Conservation (phyloP, 306 rosid species). For the Cicer pinnatifidum region DNA sequence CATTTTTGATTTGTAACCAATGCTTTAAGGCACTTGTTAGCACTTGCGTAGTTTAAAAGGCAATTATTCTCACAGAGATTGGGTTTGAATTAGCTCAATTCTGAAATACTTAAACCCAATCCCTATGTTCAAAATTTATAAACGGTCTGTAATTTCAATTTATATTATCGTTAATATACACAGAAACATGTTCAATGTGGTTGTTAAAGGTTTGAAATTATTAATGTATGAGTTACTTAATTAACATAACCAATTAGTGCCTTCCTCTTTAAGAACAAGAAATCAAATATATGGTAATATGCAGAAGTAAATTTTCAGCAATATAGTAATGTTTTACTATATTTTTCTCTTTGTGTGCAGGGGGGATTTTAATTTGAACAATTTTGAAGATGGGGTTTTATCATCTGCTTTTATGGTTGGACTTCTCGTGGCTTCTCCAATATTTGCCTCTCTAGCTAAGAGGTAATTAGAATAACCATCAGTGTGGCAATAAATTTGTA, state of each 20-base stretch:
- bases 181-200: constrained; percentile 12
- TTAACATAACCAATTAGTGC: neutral
- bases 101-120: constrained; percentile 20
- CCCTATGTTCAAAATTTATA: neutral
- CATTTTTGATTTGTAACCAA: too few species aligned
- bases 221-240: neutral
- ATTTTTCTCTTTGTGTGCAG: constrained; percentile 45
- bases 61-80: constrained; percentile 12
- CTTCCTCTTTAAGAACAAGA: constrained; percentile 4
- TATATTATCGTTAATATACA: neutral
- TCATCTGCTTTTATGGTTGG: constrained; percentile 84
- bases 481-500: constrained; percentile 9
- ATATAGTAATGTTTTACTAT: constrained; percentile 2
- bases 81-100: neutral
- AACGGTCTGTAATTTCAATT: constrained; percentile 1
- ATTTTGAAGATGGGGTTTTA: constrained; percentile 70
- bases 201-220: neutral
- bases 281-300: constrained; percentile 3
- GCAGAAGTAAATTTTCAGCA: constrained; percentile 32
- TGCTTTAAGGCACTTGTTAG: too few species aligned
- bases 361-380: constrained; percentile 67
- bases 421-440: constrained; percentile 72
- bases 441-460: constrained; percentile 65
- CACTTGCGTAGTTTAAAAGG: neutral
- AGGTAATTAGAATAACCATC: constrained; percentile 47